Conservation (phyloP, 176 grass and related monocot species). For the Oryza australiensis region DNA sequence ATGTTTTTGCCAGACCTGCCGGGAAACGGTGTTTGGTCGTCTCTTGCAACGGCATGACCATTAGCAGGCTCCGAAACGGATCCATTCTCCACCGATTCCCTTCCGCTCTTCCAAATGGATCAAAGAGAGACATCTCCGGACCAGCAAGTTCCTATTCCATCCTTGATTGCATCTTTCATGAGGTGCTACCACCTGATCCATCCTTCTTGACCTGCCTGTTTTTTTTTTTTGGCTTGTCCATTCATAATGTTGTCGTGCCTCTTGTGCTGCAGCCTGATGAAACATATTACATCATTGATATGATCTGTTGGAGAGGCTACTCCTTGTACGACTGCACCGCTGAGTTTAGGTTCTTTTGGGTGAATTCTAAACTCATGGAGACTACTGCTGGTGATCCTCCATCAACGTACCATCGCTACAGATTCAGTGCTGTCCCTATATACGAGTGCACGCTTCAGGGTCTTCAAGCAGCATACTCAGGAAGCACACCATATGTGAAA, state of each 20-base stretch:
- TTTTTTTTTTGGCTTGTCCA: not conserved
- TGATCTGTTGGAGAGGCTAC: slow-evolving; percentile 94
- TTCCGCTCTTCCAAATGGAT: slow-evolving; percentile 81
- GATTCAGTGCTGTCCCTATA: slow-evolving; percentile 69
- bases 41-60: slow-evolving; percentile 71
- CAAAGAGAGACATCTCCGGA: slow-evolving; percentile 73
- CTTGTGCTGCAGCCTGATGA: slow-evolving; percentile 64
- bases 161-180: slow-evolving; percentile 95
- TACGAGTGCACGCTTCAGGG: slow-evolving; percentile 66
- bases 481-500: slow-evolving; percentile 64
- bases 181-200: slow-evolving; percentile 45
- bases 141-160: slow-evolving; percentile 85
- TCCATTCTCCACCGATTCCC: slow-evolving; percentile 89
- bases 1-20: slow-evolving; percentile 78
- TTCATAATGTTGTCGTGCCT: slow-evolving; percentile 14
- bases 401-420: slow-evolving; percentile 70
- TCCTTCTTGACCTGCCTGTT: not conserved
- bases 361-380: slow-evolving; percentile 85
- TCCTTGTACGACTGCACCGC: slow-evolving; percentile 89
- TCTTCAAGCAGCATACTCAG: slow-evolving; percentile 81
- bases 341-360: slow-evolving; percentile 94
- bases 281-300: slow-evolving; percentile 95
- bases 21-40: slow-evolving; percentile 86
- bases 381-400: slow-evolving; percentile 79
- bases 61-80: slow-evolving; percentile 83